These are phyloP conservation scores for Rhodosporidiobolus sp. DNA, from an alignment of 768 basidiomycete species.

Conservation along the genomic window DNA sequence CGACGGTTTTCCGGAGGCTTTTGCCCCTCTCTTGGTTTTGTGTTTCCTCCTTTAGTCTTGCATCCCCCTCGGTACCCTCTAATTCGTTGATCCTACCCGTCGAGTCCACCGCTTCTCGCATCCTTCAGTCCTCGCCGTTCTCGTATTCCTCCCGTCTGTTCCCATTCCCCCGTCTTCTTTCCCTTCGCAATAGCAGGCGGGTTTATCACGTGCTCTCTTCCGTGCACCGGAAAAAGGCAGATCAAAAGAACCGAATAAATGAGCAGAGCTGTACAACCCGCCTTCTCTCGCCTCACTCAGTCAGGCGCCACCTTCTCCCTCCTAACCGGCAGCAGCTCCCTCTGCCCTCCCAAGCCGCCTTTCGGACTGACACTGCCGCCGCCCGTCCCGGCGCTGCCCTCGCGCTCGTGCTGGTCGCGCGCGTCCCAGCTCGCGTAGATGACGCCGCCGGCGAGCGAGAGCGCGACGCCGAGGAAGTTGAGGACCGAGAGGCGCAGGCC, in stretches of 20 bases:
- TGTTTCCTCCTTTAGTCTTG: neutral
- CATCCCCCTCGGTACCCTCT: neutral
- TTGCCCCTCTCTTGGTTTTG: neutral
- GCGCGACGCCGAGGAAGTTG: constrained; percentile 32
- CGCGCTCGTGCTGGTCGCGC: constrained; percentile 12
- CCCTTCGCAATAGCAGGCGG: neutral
- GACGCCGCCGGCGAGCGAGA: constrained; percentile 28
- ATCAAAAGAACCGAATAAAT: neutral
- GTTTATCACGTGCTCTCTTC: neutral
- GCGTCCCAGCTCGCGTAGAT: constrained; percentile 27
- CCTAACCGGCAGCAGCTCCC: neutral
- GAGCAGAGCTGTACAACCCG: neutral
- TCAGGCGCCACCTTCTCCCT: constrained; percentile 8
- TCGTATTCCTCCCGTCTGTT: neutral
- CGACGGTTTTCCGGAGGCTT: no score
- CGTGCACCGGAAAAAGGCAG: neutral
- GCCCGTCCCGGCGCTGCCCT: no score
- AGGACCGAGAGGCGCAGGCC: constrained; percentile 18
- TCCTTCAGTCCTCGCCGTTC: neutral
- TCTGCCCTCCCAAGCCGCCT: neutral
- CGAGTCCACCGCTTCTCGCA: neutral
- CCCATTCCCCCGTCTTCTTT: neutral
- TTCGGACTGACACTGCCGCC: no score
- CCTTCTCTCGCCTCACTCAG: neutral
- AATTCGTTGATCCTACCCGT: no score